Evolutionary conservation across 768 basidiomycete genomes (phyloP), one percentile per base, ranked within the genome.

Genomic region (Rhodotorula kratochvilovae): DNA sequence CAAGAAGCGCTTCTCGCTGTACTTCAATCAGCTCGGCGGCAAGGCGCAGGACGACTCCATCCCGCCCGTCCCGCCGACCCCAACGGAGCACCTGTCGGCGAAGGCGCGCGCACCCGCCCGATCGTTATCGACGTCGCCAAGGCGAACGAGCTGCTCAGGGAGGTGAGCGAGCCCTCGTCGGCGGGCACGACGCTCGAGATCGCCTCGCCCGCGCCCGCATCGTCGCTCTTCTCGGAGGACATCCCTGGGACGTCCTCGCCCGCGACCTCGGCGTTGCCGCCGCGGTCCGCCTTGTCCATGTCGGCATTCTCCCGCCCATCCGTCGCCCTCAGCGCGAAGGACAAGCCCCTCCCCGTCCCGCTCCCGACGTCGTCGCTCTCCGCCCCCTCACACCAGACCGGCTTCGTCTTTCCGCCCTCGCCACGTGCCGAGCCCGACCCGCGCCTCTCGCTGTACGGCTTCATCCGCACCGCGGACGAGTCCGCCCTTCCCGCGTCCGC

Each of bases 1-100:
- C 31, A 63, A 63, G 66, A 71, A 71, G 42, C 61, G 66, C 33
- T 53, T 71, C 48, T 71, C 70, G 42, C 58, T 54, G 27, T 48
- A 46, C 45, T 33, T 56, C 29, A 61, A 62, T 23, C 54, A 43
- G 36, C 42, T 25, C 33, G 27, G 21, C 15, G 21, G 5, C 1
- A 5, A 8, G 17, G 13, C n/a, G 19, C 16, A 42, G 15, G 57
- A 31, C 36, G 60, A 55, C 13, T 12, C 36, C 36, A 35, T 63
- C n/a, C 66, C 70, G n/a, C 61, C 66, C 2, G 50, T 63, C 1
- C 70, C 61, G 19, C 54, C 61, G 23, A 63, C 51, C 21, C 66
- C 66, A 3, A 59, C 42, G 33, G 57, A 63, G 50, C 61, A 62
- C 48, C 31, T 11, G 7, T 21, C 63, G 51, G 25, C 48, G 23